phyloP scores from a whole-genome alignment of 768 basidiomycete genomes.

The Suillus americanus region DNA sequence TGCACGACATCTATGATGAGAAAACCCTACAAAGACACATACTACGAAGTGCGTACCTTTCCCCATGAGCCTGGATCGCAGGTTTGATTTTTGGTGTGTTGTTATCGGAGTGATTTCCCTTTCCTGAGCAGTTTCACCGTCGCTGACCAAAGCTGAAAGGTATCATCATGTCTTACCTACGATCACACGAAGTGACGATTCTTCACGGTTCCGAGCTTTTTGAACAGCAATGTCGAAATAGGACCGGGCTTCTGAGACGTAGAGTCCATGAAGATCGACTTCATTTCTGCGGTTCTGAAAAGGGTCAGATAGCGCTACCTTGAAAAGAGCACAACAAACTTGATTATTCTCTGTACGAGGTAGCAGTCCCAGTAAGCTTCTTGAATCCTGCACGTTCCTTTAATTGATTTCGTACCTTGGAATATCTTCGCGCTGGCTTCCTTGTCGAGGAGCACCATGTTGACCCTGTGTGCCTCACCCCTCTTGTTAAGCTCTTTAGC shows the following conservation, averaged over 20 bases:
- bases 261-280: slow-evolving; percentile 83
- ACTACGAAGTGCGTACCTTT: slow-evolving; percentile 49
- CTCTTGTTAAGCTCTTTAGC: slow-evolving; percentile 75
- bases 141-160: background rate
- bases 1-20: slow-evolving; percentile 24
- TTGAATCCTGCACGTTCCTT: background rate
- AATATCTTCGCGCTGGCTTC: slow-evolving; percentile 86
- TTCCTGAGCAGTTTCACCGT: slow-evolving; percentile 42
- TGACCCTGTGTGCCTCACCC: slow-evolving; percentile 71
- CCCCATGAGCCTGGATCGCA: slow-evolving; percentile 79
- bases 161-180: slow-evolving; percentile 54
- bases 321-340: background rate
- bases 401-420: slow-evolving; percentile 47
- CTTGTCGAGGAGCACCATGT: slow-evolving; percentile 72
- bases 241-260: slow-evolving; percentile 82
- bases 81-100: slow-evolving; percentile 83
- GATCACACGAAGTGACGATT: slow-evolving; percentile 66
- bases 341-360: slow-evolving; percentile 7
- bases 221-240: slow-evolving; percentile 66
- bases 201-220: slow-evolving; percentile 56
- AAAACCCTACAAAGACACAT: background rate
- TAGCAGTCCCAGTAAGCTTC: background rate
- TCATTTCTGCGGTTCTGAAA: slow-evolving; percentile 47
- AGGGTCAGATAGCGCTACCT: background rate
- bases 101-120: slow-evolving; percentile 76